Conservation (phyloP, 1,284 basidiomycete species). For the Ganoderma lingzhi region DNA sequence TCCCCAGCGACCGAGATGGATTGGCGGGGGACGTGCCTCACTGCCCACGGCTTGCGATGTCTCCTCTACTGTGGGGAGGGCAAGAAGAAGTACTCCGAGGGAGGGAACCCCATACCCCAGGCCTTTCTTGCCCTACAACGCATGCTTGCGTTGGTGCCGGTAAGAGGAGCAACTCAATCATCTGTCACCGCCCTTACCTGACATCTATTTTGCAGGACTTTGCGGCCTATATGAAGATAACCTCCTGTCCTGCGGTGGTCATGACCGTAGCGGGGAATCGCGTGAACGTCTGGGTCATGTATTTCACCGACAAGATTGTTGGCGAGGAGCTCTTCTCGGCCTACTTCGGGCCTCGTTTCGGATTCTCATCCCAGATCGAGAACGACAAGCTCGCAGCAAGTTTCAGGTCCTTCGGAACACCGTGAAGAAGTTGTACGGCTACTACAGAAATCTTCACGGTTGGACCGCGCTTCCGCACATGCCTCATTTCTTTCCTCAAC, state of each 20-base stretch:
- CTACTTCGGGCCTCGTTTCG: neutral
- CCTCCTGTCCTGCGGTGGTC: neutral
- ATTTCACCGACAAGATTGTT: neutral
- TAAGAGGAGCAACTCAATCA: neutral
- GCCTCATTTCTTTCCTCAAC: neutral
- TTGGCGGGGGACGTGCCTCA: neutral
- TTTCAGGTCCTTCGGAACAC: neutral
- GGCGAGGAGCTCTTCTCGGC: neutral
- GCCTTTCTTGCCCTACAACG: neutral
- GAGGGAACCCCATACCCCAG: neutral
- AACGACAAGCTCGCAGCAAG: neutral
- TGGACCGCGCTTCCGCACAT: neutral
- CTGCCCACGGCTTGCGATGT: neutral
- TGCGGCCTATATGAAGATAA: fast-evolving
- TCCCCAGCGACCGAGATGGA: neutral
- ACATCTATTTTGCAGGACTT: neutral
- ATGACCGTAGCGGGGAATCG: neutral
- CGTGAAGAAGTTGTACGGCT: neutral
- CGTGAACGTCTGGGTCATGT: neutral
- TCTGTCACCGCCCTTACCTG: neutral
- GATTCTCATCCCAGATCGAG: neutral
- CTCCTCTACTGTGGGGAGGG: neutral
- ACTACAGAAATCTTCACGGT: no score
- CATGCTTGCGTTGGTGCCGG: neutral
- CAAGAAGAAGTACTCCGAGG: neutral